Conservation (phyloP, 2,329 filamentous ascomycete genomes). For the Ilyonectria sp. region DNA sequence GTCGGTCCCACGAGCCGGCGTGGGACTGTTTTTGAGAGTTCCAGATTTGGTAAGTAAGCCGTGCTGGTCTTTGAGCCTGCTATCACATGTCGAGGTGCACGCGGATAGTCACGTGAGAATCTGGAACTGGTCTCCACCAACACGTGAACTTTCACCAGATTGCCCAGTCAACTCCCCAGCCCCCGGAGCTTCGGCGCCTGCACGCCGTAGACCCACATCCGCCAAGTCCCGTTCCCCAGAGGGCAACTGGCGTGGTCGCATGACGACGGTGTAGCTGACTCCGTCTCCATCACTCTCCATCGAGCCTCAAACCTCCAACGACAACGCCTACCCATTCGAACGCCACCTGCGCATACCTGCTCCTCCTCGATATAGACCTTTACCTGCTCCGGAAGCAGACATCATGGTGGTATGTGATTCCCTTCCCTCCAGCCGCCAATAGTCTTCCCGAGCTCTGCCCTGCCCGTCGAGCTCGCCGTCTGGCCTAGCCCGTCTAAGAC, state of each 20-base stretch:
- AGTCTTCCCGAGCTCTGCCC: slow-evolving; percentile 39
- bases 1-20: slow-evolving; percentile 8
- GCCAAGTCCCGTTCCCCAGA: slow-evolving; percentile 33
- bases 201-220: slow-evolving; percentile 38
- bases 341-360: not conserved
- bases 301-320: slow-evolving; percentile 20
- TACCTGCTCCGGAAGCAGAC: slow-evolving; percentile 21
- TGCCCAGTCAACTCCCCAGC: slow-evolving; percentile 9
- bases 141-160: slow-evolving; percentile 39
- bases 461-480: slow-evolving; percentile 37
- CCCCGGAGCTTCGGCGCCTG: slow-evolving; percentile 45
- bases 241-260: slow-evolving; percentile 42
- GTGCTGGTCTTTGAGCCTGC: not conserved
- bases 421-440: slow-evolving; percentile 19
- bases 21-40: not conserved
- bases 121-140: not conserved
- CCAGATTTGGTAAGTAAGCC: not conserved
- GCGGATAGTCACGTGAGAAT: slow-evolving; percentile 3
- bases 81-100: slow-evolving; percentile 19
- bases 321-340: not conserved
- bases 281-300: slow-evolving; percentile 33
- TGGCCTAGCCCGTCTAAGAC: slow-evolving; percentile 53
- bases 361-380: slow-evolving; percentile 1
- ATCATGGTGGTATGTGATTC: slow-evolving; percentile 54
- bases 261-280: slow-evolving; percentile 38